Evolutionary conservation across 2,329 filamentous ascomycete species (phyloP), one percentile per base, ranked within the genome.

Genomic region (Fusarium albidum): DNA sequence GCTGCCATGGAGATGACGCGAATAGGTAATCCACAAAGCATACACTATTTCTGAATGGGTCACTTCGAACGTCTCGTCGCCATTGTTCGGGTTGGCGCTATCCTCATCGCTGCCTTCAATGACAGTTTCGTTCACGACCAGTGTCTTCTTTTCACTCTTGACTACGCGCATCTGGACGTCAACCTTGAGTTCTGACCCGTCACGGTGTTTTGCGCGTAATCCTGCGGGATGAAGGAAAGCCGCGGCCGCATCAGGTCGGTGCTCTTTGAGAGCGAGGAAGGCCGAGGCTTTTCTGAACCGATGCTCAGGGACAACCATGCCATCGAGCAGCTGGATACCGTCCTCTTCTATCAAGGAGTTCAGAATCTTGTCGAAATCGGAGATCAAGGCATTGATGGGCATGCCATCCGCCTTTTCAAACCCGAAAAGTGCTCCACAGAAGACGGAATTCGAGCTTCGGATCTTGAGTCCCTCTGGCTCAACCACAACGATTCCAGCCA

Each of bases 121-220:
- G n/a, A 88, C 83, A 3, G 86, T 83, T 59, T 88, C 79, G 50
- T 88, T 82, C 46, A 83, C 81, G 55, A 85, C 78, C 47, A 81
- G 80, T 4, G 79, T 75, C 50, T 86, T 84, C 62, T 87, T 88
- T 65, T 94, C 92, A 71, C 91, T 96, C 75, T 94, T 92, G 13
- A 98, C 93, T 18, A 99, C 92, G 28, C 95, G 87, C 89, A 99
- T 92, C 74, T 99, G 95, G 26, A 97, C 87, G 70, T 99, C 95
- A 29, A 99, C 91, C 73, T 92, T 94, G 59, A 99, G 88, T 57
- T 95, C 91, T 0, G 90, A 89, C 4, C 95, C 94, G 70, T 99
- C 95, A 32, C 93, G 87, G 71, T 99, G 95, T 67, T 85, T 88
- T 1, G 92, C 95, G 6, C 88, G 85, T 33, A 99, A 79, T 11